Evolutionary conservation across 257 asterid species (phyloP).

Genomic region (Lavandula angustifolia): DNA sequence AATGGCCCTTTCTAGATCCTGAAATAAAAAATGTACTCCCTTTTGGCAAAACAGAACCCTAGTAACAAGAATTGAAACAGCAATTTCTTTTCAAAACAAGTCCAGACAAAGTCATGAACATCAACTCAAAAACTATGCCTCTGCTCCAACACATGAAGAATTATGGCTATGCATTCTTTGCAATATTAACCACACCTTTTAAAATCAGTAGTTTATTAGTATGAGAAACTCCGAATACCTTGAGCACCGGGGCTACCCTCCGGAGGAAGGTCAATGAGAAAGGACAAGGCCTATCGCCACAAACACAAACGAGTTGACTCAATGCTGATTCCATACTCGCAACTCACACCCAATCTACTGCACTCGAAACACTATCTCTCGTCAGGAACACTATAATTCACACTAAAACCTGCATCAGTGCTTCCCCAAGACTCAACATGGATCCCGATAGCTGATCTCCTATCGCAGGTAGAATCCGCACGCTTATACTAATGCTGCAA

Average conservation of each 20-base stretch:
- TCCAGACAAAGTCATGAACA: too few species aligned
- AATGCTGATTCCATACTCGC: conserved; percentile 52
- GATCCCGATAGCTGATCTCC: conserved; percentile 36
- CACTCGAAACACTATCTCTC: conserved; percentile 48
- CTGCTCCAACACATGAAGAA: too few species aligned
- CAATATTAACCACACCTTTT: too few species aligned
- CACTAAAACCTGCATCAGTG: conserved; percentile 55
- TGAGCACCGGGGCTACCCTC: conserved; percentile 24
- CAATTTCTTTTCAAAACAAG: too few species aligned
- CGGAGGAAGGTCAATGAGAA: conserved; percentile 36
- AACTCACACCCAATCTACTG: conserved; percentile 47
- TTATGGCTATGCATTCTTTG: too few species aligned
- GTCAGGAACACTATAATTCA: conserved; percentile 52
- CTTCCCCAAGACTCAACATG: conserved; percentile 42
- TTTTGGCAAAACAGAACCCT: too few species aligned
- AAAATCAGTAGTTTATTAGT: too few species aligned
- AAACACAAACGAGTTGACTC: conserved; percentile 50
- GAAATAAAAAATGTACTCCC: too few species aligned
- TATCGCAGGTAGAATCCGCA: conserved; percentile 36
- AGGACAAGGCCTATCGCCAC: conserved; percentile 49
- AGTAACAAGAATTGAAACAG: too few species aligned
- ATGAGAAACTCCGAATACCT: conserved; percentile 32
- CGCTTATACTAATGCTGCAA: conserved; percentile 39
- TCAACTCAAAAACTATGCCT: too few species aligned
- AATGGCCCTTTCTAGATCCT: too few species aligned